These are phyloP conservation scores for Wallacemonas rigidus DNA, from an alignment of 208 protist genomes.

Conservation along the genomic window DNA sequence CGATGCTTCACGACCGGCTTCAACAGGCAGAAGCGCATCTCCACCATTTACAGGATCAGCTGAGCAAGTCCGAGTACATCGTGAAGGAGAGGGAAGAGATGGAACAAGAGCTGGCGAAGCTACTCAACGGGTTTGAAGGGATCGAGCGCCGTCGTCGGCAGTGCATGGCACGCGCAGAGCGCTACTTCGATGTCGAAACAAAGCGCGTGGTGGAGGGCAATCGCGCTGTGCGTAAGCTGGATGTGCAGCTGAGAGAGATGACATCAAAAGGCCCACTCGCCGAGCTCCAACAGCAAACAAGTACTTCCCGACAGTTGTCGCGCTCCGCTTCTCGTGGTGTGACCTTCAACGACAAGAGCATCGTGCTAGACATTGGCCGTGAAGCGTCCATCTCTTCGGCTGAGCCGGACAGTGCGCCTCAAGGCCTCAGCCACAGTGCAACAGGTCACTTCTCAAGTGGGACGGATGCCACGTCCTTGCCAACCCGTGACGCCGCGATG, in stretches of 20 bases:
- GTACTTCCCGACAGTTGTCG: constrained; percentile 11
- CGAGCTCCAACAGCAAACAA: constrained; percentile 23
- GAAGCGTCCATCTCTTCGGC: constrained; percentile 18
- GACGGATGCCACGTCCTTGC: not conserved
- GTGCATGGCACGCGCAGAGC: constrained; percentile 45
- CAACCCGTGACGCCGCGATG: not conserved
- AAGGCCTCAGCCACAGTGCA: constrained; percentile 33
- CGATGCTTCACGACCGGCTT: constrained; percentile 40
- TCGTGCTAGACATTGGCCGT: constrained; percentile 45
- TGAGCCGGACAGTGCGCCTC: not conserved
- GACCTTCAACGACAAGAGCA: constrained; percentile 61
- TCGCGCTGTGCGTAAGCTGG: constrained; percentile 37
- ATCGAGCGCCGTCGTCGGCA: constrained; percentile 48
- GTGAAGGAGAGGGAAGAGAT: constrained; percentile 40
- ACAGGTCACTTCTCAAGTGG: not conserved
- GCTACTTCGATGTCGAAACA: constrained; percentile 68
- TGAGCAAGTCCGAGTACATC: constrained; percentile 37
- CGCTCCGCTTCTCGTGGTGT: constrained; percentile 45
- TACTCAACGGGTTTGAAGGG: constrained; percentile 41
- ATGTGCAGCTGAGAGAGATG: constrained; percentile 54
- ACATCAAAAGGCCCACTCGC: constrained; percentile 28
- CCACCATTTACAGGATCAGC: constrained; percentile 31
- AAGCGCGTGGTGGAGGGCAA: constrained; percentile 46
- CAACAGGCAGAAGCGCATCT: constrained; percentile 46
- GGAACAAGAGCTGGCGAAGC: constrained; percentile 37